Percentiles rank a stretch among this genome's conserved stretches.
Evolutionary conservation across 2,329 filamentous ascomycete species (phyloP).

Genomic region (Scopulariopsis brevicaulis): DNA sequence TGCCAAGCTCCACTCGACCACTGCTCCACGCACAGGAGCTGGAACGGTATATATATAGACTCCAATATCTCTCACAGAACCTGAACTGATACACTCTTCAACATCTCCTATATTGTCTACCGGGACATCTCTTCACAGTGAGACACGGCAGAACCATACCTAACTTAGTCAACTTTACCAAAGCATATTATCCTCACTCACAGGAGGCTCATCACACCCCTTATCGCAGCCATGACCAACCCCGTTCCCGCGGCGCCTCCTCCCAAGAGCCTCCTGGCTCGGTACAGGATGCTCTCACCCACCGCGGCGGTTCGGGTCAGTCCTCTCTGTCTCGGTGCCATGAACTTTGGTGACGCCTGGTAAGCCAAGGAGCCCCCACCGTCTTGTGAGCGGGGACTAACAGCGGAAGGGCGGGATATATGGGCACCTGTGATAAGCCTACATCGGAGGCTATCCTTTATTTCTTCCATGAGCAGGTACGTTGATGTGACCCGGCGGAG

Average conservation of each 20-base stretch:
- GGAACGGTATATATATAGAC: background rate
- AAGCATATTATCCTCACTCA: background rate
- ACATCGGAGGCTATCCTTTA: constrained; percentile 54
- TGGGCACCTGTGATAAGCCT: constrained; percentile 56
- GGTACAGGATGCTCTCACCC: constrained; percentile 56
- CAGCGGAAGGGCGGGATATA: constrained; percentile 30
- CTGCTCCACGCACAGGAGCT: background rate
- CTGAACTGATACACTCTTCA: background rate
- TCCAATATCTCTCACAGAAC: background rate
- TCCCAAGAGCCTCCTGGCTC: constrained; percentile 48
- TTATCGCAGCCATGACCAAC: background rate
- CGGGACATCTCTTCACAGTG: background rate
- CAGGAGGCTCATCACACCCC: no score
- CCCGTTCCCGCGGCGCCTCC: constrained; percentile 25
- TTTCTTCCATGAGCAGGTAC: constrained; percentile 46
- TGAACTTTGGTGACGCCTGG: constrained; percentile 53
- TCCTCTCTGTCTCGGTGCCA: constrained; percentile 52
- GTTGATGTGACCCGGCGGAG: background rate
- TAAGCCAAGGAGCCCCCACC: constrained; percentile 8
- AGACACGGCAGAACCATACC: background rate
- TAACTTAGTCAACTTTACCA: background rate
- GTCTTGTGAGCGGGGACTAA: background rate
- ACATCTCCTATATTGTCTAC: background rate
- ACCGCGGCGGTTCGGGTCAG: constrained; percentile 56
- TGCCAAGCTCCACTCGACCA: no score